Base-by-base conservation (phyloP, 305 asterid species). In the Stenogyne calaminthoides region DNA sequence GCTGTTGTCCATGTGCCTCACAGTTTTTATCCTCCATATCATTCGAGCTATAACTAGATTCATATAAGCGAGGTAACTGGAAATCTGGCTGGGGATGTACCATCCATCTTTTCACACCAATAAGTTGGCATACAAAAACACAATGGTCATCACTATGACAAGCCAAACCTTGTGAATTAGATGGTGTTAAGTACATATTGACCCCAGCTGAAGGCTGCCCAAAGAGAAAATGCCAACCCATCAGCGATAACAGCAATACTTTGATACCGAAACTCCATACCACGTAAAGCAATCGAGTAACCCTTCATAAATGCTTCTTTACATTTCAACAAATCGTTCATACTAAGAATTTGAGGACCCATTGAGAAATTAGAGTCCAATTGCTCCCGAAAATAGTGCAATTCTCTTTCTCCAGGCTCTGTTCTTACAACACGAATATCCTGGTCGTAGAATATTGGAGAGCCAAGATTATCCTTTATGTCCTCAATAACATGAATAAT, bases 121-220 rank as follows among this genome's bases (percentile, higher is more conserved):
- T 46, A 75, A 92, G 87, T 80, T 92, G 97, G 76, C 89, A 92
- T n/a, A 92, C 91, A 81, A 92, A 84, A 54, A 89, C 93, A 60
- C 97, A 92, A 70, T 92, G 97, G 71, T 92, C 97, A 58, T 92
- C 97, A 70, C 85, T 84, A 70, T 92, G 96, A 40, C 93, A 74
- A 81, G 92, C 89, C 81, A 92, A 79, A 64, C 98, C 98, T 80
- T 92, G 96, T 29, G 93, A 85, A 81, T 82, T 64, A 3, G 85
- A 84, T 11, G 96, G 96, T 37, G 97, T 89, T 78, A 92, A 65
- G 85, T 92, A 92, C 93, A 92, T 78, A 78, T 92, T 92, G 32
- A 85, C 91, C 18, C 95, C 98, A 16, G 85, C 85, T 20, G 98
- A 89, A 63, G 98, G 98, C 80, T 87, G 98, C 76, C 96, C 98